Base-by-base conservation (phyloP, 371 early-diverging fungal genomes). In the Haplosporangium sp. region DNA sequence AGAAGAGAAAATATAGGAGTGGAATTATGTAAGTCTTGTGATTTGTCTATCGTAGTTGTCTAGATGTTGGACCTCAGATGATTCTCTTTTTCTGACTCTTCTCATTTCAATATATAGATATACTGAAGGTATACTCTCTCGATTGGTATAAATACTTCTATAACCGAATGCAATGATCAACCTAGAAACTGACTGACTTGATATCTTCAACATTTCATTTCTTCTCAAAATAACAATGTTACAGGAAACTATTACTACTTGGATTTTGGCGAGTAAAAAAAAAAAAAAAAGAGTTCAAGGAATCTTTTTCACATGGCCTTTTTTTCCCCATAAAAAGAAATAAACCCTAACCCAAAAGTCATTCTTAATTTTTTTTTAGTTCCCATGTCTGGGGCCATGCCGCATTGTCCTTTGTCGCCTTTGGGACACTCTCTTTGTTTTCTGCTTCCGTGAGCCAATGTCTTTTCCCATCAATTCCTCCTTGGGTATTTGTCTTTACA, bases 321-420 rank as follows among this genome's bases (percentile, higher is more conserved):
- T 27, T 27, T 27, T 27, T 27, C 27, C 27, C 27, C 27, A 27
- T 27, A 1, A 27, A 27, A 27, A 27, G 27, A 27, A 27, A 27
- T 27, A 27, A 27, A 27, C 27, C 27, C 27, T 27, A 27, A 27
- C 27, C 69, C 20, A 11, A 34, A 27, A 7, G 8, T 58, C 17
- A 27, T 20, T 35, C 10, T 19, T 35, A 7, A 19, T 40, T 27
- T 50, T 15, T 19, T 61, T 38, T 42, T 42, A 67, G 68, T 65
- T 71, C 45, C 47, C 79, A 79, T 34, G 11, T 79, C 52, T 79
- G 79, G 79, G 79, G 79, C 20, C 79, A 79, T 37, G 79, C 79
- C 19, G 17, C 45, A 6, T 20, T 79, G 2, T 79, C 79, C 27
- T 63, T 74, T 59, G 74, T 74, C 34, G 79, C 79, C 2, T 79